Conservation (phyloP, 352 stramenopile species). For the Globisporangium radiosum region DNA sequence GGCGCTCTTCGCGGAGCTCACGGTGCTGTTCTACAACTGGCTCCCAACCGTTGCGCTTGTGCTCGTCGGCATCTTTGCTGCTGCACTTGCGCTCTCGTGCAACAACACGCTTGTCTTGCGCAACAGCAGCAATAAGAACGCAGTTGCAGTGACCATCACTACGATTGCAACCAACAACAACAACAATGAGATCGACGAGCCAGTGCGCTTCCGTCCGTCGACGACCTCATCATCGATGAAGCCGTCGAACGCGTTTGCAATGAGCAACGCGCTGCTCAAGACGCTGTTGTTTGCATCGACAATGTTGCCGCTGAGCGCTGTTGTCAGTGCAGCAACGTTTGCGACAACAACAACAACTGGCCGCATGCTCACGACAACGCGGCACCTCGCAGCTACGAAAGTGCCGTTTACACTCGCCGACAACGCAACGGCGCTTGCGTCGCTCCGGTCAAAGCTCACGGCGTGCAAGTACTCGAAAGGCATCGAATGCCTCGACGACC, state of each 20-base stretch:
- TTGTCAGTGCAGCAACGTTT: conserved; percentile 5
- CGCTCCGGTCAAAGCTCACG: conserved; percentile 28
- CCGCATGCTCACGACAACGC: conserved; percentile 10
- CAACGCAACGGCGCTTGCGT: conserved; percentile 25
- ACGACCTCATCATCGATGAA: not conserved
- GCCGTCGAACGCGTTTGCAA: conserved; percentile 6
- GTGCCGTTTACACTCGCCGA: conserved; percentile 36
- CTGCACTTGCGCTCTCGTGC: conserved; percentile 6
- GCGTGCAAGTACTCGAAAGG: conserved; percentile 62
- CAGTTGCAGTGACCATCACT: not conserved
- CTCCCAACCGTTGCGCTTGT: conserved; percentile 6
- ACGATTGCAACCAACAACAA: not conserved
- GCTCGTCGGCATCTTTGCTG: conserved; percentile 8
- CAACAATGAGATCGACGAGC: not conserved
- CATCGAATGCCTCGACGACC: conserved; percentile 43
- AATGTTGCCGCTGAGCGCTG: conserved; percentile 10
- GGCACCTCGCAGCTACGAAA: conserved; percentile 6
- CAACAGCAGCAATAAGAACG: not conserved
- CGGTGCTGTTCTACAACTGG: conserved; percentile 18
- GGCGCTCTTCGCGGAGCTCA: conserved; percentile 17
- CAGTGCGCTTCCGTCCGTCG: not conserved
- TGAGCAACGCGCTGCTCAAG: conserved; percentile 11
- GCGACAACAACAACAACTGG: not conserved
- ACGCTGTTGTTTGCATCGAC: conserved; percentile 15
- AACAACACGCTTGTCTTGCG: not conserved